phyloP scores from a whole-genome alignment of 176 grass and related monocot species.

The Lolium perenne region DNA sequence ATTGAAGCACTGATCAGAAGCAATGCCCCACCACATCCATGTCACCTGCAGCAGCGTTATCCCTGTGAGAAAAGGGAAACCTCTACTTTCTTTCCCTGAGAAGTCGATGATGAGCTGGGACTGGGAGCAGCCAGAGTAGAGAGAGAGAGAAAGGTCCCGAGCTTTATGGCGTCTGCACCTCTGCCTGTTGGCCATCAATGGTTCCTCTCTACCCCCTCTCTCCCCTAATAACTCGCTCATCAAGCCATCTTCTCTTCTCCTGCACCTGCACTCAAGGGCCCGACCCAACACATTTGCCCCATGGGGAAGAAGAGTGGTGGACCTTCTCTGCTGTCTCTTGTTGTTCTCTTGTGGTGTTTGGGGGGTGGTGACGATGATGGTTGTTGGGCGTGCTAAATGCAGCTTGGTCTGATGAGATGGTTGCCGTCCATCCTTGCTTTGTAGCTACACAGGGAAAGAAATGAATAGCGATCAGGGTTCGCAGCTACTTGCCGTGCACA shows the following conservation, averaged over 20 bases:
- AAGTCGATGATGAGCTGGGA: not conserved
- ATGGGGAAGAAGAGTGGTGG: not conserved
- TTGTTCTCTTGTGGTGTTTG: slow-evolving; percentile 3
- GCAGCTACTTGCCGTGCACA: not conserved
- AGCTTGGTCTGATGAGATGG: not conserved
- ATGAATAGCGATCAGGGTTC: not conserved
- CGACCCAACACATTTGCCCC: not conserved
- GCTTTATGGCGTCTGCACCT: slow-evolving; percentile 26
- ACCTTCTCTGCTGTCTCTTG: slow-evolving; percentile 4
- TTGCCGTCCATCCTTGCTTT: not conserved
- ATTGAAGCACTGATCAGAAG: not conserved
- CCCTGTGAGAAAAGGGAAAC: not conserved
- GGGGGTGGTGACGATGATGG: not conserved
- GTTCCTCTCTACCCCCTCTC: not conserved
- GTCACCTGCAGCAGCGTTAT: not conserved
- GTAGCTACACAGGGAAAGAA: slow-evolving; percentile 8
- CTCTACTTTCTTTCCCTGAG: not conserved
- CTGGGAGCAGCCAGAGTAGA: slow-evolving; percentile 19
- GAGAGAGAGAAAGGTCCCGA: slow-evolving; percentile 18
- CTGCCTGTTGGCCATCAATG: slow-evolving; percentile 28
- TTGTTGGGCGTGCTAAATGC: slow-evolving; percentile 27
- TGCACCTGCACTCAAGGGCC: not conserved
- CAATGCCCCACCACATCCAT: not conserved
- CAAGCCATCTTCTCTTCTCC: not conserved
- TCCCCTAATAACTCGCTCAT: slow-evolving; percentile 23